These are phyloP conservation scores for Cryomyces minteri DNA, from an alignment of 495 filamentous ascomycete genomes.

Conservation along the genomic window DNA sequence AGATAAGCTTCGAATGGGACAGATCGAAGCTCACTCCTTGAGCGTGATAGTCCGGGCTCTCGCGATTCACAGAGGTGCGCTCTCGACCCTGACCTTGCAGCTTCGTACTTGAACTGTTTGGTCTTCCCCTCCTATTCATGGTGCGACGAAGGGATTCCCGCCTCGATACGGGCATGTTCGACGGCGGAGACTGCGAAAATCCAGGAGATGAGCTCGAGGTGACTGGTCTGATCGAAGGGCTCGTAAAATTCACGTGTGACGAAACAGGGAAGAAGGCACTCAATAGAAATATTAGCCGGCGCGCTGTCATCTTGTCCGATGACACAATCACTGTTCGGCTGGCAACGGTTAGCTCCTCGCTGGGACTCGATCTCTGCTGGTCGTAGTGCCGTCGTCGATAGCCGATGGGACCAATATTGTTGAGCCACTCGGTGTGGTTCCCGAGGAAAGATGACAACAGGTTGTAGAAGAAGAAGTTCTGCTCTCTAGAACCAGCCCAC, in stretches of 20 bases:
- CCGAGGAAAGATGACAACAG: slow-evolving; percentile 78
- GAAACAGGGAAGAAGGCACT: slow-evolving; percentile 68
- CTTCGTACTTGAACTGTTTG: no score
- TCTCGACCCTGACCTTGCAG: no score
- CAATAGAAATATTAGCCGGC: slow-evolving; percentile 69
- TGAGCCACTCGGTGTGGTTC: slow-evolving; percentile 84
- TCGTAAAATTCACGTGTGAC: no score
- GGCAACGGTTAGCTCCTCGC: slow-evolving; percentile 46
- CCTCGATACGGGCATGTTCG: slow-evolving; percentile 46
- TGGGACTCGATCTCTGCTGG: slow-evolving; percentile 45
- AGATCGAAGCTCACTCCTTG: no score
- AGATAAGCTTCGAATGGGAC: no score
- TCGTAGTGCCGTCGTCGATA: slow-evolving; percentile 56
- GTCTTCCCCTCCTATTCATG: slow-evolving; percentile 68
- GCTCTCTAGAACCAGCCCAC: slow-evolving; percentile 45
- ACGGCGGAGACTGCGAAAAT: slow-evolving; percentile 71
- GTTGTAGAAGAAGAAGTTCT: slow-evolving; percentile 80
- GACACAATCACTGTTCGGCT: slow-evolving; percentile 69
- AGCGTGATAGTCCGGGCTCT: no score
- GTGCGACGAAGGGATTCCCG: slow-evolving; percentile 66
- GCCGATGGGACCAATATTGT: slow-evolving; percentile 54
- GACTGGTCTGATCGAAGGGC: slow-evolving; percentile 31
- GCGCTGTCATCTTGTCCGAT: slow-evolving; percentile 72
- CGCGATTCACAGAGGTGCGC: no score
- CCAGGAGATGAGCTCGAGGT: slow-evolving; percentile 55